These are phyloP conservation scores for Fusarium sp. DNA, from an alignment of 2,329 filamentous ascomycete species.

Conservation along the genomic window DNA sequence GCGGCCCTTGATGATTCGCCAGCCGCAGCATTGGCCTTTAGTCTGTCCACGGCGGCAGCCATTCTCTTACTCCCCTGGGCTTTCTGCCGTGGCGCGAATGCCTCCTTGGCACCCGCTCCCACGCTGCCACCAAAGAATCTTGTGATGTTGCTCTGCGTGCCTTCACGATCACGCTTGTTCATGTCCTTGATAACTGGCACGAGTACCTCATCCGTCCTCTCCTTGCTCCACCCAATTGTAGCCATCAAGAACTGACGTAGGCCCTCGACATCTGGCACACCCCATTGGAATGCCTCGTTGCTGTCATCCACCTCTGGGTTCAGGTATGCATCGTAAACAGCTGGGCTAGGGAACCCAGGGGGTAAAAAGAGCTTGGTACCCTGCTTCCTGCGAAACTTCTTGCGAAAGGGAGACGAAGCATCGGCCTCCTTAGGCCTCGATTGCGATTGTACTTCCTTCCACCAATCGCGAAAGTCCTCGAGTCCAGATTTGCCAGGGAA, in stretches of 20 bases:
- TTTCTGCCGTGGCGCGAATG: conserved; percentile 73
- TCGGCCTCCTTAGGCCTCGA: conserved; percentile 71
- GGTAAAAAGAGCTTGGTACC: conserved; percentile 87
- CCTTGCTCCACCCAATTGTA: conserved; percentile 91
- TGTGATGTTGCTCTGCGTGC: conserved; percentile 97
- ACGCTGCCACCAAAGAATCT: conserved; percentile 81
- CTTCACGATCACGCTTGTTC: conserved; percentile 86
- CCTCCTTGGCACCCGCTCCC: conserved; percentile 70
- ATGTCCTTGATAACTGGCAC: conserved; percentile 96
- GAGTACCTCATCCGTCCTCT: conserved; percentile 92
- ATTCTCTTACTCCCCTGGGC: conserved; percentile 74
- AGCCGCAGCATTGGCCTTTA: conserved; percentile 56
- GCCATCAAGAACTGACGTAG: conserved; percentile 84
- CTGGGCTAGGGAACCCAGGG: conserved; percentile 75
- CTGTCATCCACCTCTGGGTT: conserved; percentile 84
- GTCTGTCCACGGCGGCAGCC: conserved; percentile 73
- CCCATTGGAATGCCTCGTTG: conserved; percentile 88
- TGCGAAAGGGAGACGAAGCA: conserved; percentile 70
- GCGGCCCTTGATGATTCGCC: conserved; percentile 11
- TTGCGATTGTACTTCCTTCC: conserved; percentile 75
- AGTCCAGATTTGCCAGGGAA: conserved; percentile 72
- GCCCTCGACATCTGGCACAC: conserved; percentile 88
- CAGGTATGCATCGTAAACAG: conserved; percentile 84
- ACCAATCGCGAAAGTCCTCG: conserved; percentile 85
- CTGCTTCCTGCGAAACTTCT: conserved; percentile 83